These are phyloP conservation scores for Cavenderia fasciculata DNA, from an alignment of 78 protist genomes.

Conservation along the genomic window DNA sequence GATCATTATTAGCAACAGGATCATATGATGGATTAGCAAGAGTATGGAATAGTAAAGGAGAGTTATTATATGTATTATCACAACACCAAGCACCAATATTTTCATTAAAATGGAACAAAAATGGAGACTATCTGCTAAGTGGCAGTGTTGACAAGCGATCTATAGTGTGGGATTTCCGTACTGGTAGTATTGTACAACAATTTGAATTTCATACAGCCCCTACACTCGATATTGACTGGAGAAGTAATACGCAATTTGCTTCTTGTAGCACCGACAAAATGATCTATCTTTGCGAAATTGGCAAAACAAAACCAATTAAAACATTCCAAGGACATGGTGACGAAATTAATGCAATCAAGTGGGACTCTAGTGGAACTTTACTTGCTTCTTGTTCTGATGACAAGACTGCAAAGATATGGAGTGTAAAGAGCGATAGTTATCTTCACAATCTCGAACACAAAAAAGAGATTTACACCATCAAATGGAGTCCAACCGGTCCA, in stretches of 20 bases:
- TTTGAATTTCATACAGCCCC: constrained; percentile 92
- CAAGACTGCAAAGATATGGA: constrained; percentile 91
- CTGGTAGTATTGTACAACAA: constrained; percentile 82
- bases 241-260: constrained; percentile 83
- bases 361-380: constrained; percentile 93
- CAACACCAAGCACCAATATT: constrained; percentile 94
- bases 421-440: constrained; percentile 28
- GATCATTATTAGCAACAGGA: constrained; percentile 94
- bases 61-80: constrained; percentile 65
- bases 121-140: constrained; percentile 85
- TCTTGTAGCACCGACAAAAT: constrained; percentile 82
- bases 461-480: constrained; percentile 91
- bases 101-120: constrained; percentile 93
- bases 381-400: constrained; percentile 98
- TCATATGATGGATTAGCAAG: constrained; percentile 95
- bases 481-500: constrained; percentile 85
- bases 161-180: constrained; percentile 93
- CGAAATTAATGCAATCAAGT: constrained; percentile 94
- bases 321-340: constrained; percentile 87
- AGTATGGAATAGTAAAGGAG: constrained; percentile 86
- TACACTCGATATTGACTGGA: constrained; percentile 96
- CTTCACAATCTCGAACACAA: constrained; percentile 81
- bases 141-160: constrained; percentile 94
- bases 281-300: constrained; percentile 88
- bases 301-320: constrained; percentile 78